A percentile compares a stretch with the other conserved stretches of the same genome.
phyloP scores from a whole-genome alignment of 352 stramenopile genomes.

The Phytophthora idaei region DNA sequence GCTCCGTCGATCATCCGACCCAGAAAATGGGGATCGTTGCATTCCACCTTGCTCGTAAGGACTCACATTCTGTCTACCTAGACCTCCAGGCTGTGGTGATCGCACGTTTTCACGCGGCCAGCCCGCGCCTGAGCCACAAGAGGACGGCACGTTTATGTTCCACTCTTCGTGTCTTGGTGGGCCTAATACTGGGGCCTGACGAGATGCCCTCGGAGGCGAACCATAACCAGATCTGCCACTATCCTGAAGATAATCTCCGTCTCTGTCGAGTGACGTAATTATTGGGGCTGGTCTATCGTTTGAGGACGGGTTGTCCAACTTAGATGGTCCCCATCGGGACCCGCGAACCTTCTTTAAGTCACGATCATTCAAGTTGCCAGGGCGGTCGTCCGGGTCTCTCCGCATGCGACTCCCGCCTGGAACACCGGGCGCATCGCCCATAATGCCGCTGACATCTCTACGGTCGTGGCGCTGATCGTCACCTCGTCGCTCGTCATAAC shows the following conservation, averaged over 20 bases:
- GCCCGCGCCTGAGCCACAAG: slow-evolving; percentile 25
- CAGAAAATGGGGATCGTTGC: slow-evolving; percentile 35
- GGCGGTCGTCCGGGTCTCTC: slow-evolving; percentile 34
- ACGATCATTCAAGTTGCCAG: slow-evolving; percentile 47
- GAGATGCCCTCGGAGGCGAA: slow-evolving; percentile 25
- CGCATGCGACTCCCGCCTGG: slow-evolving; percentile 32
- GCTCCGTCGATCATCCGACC: slow-evolving; percentile 35
- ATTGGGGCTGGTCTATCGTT: slow-evolving; percentile 58
- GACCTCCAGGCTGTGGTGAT: slow-evolving; percentile 34
- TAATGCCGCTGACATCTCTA: slow-evolving; percentile 36
- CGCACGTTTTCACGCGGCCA: slow-evolving; percentile 35
- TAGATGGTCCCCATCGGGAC: slow-evolving; percentile 75
- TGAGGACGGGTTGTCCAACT: slow-evolving; percentile 29
- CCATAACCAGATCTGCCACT: slow-evolving; percentile 31
- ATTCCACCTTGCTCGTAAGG: slow-evolving; percentile 26
- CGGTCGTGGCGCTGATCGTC: slow-evolving; percentile 16
- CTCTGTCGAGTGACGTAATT: slow-evolving; percentile 43
- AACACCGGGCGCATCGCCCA: slow-evolving; percentile 27
- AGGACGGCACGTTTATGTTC: slow-evolving; percentile 31
- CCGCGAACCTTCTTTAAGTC: slow-evolving; percentile 64
- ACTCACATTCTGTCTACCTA: slow-evolving; percentile 31
- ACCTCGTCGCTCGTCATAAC: slow-evolving; percentile 32
- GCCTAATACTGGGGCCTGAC: slow-evolving; percentile 24
- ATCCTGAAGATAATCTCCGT: slow-evolving; percentile 27
- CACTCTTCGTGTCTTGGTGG: slow-evolving; percentile 37